Conservation (phyloP, 129 eudicot genomes). For the Centrapalus pauciflorus region DNA sequence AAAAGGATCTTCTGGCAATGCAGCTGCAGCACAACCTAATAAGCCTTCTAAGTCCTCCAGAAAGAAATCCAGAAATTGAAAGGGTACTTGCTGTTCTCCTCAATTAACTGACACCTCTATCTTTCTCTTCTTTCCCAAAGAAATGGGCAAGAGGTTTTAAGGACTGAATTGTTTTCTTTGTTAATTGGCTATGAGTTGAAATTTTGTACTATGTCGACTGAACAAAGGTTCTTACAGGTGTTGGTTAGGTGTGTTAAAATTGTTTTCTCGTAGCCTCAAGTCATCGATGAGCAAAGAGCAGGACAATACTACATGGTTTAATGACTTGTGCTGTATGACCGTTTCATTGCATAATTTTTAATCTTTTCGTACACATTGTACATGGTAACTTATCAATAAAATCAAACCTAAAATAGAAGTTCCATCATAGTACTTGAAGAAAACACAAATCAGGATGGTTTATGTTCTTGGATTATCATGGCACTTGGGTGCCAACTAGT, state of each 20-base stretch:
- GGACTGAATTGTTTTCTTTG: neutral
- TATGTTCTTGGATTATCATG: too few relatives aligned
- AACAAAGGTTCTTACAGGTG: neutral
- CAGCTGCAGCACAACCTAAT: slow-evolving; percentile 48
- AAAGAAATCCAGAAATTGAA: slow-evolving; percentile 82
- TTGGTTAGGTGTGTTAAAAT: slow-evolving; percentile 7
- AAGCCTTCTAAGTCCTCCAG: slow-evolving; percentile 66
- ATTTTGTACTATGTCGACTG: neutral
- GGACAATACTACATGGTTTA: neutral
- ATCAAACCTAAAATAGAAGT: neutral
- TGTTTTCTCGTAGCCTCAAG: neutral
- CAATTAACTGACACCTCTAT: too few relatives aligned
- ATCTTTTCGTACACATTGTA: too few relatives aligned
- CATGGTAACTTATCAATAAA: neutral
- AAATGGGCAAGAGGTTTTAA: too few relatives aligned
- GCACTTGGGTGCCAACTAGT: neutral
- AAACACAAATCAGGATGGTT: neutral
- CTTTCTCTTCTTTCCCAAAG: too few relatives aligned
- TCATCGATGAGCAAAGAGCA: neutral
- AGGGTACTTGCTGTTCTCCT: neutral
- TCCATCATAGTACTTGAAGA: neutral
- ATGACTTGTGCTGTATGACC: neutral
- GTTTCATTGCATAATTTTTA: neutral
- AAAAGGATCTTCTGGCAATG: slow-evolving; percentile 49
- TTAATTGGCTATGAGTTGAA: neutral